phyloP scores from a whole-genome alignment of 129 eudicot species.

The Centella asiatica region DNA sequence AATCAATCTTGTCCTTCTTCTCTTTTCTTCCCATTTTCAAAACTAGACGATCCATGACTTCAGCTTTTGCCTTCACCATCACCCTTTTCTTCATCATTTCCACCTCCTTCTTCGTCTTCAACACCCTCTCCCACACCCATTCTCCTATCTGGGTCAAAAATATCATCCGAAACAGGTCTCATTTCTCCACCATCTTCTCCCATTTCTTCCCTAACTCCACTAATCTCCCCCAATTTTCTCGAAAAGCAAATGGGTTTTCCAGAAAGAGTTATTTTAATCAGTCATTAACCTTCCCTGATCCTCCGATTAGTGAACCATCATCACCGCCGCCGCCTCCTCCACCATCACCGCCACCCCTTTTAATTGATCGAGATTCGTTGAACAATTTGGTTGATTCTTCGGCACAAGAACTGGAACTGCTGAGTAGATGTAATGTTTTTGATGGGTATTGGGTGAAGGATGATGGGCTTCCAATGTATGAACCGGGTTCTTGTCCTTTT shows the following conservation, averaged over 20 bases:
- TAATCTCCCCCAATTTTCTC: conserved; percentile 5
- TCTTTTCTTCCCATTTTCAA: too few species aligned
- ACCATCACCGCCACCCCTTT: background rate
- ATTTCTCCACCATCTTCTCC: conserved; percentile 17
- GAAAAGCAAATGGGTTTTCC: conserved; percentile 2
- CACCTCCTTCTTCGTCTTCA: too few species aligned
- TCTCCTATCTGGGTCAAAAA: conserved; percentile 11
- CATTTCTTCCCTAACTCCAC: conserved; percentile 16
- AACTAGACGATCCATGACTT: too few species aligned
- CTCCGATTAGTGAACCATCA: background rate
- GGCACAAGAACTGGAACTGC: background rate
- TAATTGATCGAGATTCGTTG: conserved; percentile 9
- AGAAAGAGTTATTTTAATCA: background rate
- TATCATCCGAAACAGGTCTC: conserved; percentile 14
- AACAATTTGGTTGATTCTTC: conserved; percentile 16
- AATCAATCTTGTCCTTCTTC: too few species aligned
- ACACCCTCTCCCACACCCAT: too few species aligned
- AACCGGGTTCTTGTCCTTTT: conserved; percentile 34
- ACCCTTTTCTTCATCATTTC: too few species aligned
- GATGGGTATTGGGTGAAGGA: conserved; percentile 47
- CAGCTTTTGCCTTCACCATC: too few species aligned
- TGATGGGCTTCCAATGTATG: conserved; percentile 26
- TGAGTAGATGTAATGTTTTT: conserved; percentile 21
- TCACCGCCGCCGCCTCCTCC: too few species aligned
- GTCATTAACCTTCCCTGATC: background rate